Evolutionary conservation across 2,329 filamentous ascomycete species (phyloP), one percentile per base, ranked within the genome.

Genomic region (Xylaria sp.): DNA sequence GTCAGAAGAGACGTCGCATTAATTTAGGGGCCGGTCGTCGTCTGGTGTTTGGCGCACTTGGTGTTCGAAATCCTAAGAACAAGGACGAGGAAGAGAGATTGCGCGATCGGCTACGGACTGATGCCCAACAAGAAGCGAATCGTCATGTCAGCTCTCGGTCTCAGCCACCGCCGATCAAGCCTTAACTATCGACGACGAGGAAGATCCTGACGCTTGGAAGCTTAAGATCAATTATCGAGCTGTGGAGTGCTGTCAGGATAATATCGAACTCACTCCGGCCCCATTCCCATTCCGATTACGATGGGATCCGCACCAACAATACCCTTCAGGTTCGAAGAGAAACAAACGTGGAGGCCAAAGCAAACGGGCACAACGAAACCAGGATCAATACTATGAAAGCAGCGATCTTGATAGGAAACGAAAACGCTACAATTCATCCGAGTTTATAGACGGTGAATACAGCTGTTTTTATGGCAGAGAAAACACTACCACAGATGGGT

Each of bases 251-350:
- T 87, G 88, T 65, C 83, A 91, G n/a, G 84, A 91, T 31, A 84
- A 83, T 4, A 78, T 92, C 40, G 79, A 84, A 33, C 80, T 96
- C 47, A 90, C 85, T 56, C 84, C 91, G 35, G 94, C 94, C 0
- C 92, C 94, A 0, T 97, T 96, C 72, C 94, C 94, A 0, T 97
- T 97, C 75, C 82, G 91, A 15, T 93, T 97, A 75, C 86, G 91
- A 49, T 97, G 94, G 94, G 92, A 96, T 75, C 84, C 86, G 3
- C 89, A 92, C 64, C 91, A 94, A 70, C 83, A 85, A 74, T 67
- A 70, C 35, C 66, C 65, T 15, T 78, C 79, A 67, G 77, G 71
- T 53, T 73, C 74, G 2, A 79, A 80, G 67, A 78, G 76, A 45
- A 76, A 74, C 40, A 78, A 79, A 50, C 73, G 77, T 28, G 76